Evolutionary conservation across 495 filamentous ascomycete genomes (phyloP).

Genomic region (Acidiella bohemica): DNA sequence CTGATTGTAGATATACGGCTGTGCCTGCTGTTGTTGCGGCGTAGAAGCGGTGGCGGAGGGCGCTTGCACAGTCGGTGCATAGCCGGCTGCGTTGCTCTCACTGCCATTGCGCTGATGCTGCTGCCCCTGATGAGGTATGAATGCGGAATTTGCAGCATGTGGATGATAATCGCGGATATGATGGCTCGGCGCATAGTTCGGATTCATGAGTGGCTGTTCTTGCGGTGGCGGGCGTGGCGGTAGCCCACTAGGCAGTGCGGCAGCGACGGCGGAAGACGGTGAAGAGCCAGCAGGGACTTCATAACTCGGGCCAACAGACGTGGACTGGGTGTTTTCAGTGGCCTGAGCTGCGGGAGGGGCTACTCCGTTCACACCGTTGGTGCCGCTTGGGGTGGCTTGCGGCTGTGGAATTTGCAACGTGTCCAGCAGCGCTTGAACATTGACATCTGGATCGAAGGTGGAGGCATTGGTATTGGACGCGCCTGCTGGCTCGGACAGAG

Average conservation of each 20-base stretch:
- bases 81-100: slow-evolving; percentile 33
- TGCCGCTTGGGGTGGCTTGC: too few species aligned
- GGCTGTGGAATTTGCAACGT: slow-evolving; percentile 22
- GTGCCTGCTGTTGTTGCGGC: too few species aligned
- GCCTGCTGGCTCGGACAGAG: slow-evolving; percentile 9
- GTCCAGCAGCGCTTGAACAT: slow-evolving; percentile 32
- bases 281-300: slow-evolving; percentile 11
- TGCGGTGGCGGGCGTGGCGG: slow-evolving; percentile 41
- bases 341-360: too few species aligned
- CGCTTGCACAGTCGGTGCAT: slow-evolving; percentile 6
- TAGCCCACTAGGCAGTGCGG: slow-evolving; percentile 38
- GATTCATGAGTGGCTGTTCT: slow-evolving; percentile 44
- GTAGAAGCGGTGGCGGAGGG: slow-evolving; percentile 4
- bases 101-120: slow-evolving; percentile 23
- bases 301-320: too few species aligned
- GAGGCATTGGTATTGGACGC: slow-evolving; percentile 9
- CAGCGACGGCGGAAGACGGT: slow-evolving; percentile 5
- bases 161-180: slow-evolving; percentile 46
- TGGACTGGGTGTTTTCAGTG: too few species aligned
- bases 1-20: too few species aligned
- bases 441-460: slow-evolving; percentile 19
- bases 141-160: slow-evolving; percentile 36
- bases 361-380: too few species aligned
- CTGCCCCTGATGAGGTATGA: slow-evolving; percentile 47
- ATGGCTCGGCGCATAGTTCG: slow-evolving; percentile 41